These are phyloP conservation scores for Hypoxylon lienhwacheense DNA, from an alignment of 495 filamentous ascomycete genomes.

Conservation along the genomic window DNA sequence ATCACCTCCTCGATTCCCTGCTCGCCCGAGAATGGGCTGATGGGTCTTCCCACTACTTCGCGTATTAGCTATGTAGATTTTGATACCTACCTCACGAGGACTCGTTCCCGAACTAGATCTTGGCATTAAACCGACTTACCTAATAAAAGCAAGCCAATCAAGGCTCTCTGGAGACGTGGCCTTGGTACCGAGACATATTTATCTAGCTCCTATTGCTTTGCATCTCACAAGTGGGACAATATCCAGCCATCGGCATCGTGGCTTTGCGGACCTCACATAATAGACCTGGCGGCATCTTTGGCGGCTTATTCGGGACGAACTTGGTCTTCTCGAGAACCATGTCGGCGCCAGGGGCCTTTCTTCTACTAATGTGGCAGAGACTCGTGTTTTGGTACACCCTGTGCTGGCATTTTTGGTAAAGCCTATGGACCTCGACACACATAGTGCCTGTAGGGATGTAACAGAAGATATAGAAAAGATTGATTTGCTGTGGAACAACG, in stretches of 20 bases:
- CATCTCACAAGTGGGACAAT: constrained; percentile 15
- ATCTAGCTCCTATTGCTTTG: background rate
- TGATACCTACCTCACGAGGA: too few species aligned
- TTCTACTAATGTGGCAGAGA: constrained; percentile 10
- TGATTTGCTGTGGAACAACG: constrained; percentile 2
- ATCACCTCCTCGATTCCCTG: constrained; percentile 3
- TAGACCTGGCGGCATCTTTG: constrained; percentile 16
- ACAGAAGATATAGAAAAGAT: background rate
- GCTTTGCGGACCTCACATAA: constrained; percentile 21
- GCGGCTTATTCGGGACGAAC: constrained; percentile 20
- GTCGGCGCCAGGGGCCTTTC: constrained; percentile 10
- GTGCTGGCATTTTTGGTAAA: constrained; percentile 27
- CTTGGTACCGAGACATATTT: background rate
- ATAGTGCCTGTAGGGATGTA: constrained; percentile 23
- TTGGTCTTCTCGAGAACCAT: constrained; percentile 16
- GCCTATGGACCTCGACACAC: constrained; percentile 32
- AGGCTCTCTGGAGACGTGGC: background rate
- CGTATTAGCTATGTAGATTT: too few species aligned
- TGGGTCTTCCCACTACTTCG: constrained; percentile 1
- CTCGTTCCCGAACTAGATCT: background rate
- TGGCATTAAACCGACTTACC: constrained; percentile 11
- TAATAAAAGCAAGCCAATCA: background rate
- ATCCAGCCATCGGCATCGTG: constrained; percentile 14
- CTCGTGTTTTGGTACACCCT: constrained; percentile 36
- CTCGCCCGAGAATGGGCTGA: constrained; percentile 5